Conservation (phyloP, 1,139 yeast species). For the Hyphopichia khmerensis region DNA sequence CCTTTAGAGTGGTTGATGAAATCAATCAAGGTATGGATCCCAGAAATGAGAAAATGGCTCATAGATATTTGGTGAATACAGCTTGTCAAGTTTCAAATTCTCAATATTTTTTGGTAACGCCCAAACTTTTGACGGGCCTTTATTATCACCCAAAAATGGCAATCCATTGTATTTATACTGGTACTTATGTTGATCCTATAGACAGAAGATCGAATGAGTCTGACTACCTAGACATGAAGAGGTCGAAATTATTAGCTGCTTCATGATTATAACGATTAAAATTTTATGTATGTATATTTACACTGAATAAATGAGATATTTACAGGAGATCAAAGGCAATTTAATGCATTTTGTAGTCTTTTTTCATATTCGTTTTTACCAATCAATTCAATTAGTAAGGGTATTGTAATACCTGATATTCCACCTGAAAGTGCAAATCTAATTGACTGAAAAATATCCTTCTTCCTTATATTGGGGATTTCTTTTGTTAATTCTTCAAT, state of each 20-base stretch:
- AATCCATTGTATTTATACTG: conserved; percentile 85
- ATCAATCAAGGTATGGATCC: conserved; percentile 99
- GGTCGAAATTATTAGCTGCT: not conserved
- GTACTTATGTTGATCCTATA: conserved; percentile 35
- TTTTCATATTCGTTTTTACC: conserved; percentile 45
- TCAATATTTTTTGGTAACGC: conserved; percentile 91
- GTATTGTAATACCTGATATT: conserved; percentile 67
- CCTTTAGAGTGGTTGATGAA: conserved; percentile 95
- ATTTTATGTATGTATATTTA: not conserved
- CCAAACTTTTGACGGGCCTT: conserved; percentile 78
- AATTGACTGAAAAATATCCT: conserved; percentile 56
- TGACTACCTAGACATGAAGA: conserved; percentile 31
- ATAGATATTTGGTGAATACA: conserved; percentile 78
- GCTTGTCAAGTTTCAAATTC: conserved; percentile 66
- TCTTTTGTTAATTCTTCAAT: conserved; percentile 13
- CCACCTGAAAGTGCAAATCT: conserved; percentile 77
- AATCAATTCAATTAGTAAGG: conserved; percentile 54
- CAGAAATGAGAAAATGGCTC: conserved; percentile 84
- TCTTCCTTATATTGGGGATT: conserved; percentile 30
- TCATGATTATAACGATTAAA: not conserved
- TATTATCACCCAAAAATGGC: conserved; percentile 81
- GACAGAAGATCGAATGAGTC: conserved; percentile 14
- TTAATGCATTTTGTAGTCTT: conserved; percentile 33
- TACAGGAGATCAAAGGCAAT: conserved; percentile 1
- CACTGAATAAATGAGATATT: not conserved